phyloP scores from a whole-genome alignment of 2,329 filamentous ascomycete genomes.

The Ophiostoma angusticollis region DNA sequence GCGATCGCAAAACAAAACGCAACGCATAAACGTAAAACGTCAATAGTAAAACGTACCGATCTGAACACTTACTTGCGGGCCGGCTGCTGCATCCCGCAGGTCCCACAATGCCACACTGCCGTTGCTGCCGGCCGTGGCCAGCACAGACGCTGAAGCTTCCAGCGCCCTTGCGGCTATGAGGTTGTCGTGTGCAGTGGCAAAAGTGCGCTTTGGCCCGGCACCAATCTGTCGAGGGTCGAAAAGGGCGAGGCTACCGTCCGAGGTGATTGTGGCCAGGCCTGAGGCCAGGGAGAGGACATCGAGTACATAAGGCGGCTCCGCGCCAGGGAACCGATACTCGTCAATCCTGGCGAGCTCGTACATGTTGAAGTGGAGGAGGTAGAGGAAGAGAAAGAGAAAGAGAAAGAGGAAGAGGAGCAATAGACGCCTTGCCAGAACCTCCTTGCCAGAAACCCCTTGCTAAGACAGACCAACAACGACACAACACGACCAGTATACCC shows the following conservation, averaged over 20 bases:
- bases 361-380: constrained; percentile 21
- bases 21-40: too few species aligned
- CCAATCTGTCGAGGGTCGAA: constrained; percentile 48
- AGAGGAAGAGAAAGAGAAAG: background rate
- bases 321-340: constrained; percentile 25
- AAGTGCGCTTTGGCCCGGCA: constrained; percentile 32
- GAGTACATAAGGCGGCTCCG: constrained; percentile 39
- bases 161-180: constrained; percentile 49
- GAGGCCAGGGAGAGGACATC: constrained; percentile 38
- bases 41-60: constrained; percentile 21
- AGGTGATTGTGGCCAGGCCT: constrained; percentile 50
- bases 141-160: constrained; percentile 35
- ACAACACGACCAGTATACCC: too few species aligned
- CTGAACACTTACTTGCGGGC: constrained; percentile 29
- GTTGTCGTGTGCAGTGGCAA: constrained; percentile 45
- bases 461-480: too few species aligned
- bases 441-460: too few species aligned
- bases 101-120: constrained; percentile 57
- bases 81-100: constrained; percentile 32
- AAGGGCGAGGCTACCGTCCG: constrained; percentile 56
- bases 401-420: background rate
- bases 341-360: constrained; percentile 29
- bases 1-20: too few species aligned
- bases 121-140: constrained; percentile 61
- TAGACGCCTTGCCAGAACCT: too few species aligned